phyloP scores from a whole-genome alignment of 371 early-diverging fungal species.

The Capillidium rhysosporum region DNA sequence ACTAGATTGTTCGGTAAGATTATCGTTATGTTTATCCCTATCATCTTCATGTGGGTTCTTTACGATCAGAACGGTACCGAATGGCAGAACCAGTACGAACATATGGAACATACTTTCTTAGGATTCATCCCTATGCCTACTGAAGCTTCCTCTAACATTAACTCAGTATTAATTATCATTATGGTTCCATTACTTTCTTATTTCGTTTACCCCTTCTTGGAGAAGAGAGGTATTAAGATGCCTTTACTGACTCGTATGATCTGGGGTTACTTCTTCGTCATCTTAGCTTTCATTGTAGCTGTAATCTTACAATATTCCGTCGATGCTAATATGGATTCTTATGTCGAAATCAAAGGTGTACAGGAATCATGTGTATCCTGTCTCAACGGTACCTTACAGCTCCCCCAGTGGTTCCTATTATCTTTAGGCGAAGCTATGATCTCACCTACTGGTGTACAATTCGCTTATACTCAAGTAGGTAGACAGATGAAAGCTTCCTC shows the following conservation, averaged over 20 bases:
- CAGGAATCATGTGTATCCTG: constrained; percentile 7
- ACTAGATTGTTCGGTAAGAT: constrained; percentile 8
- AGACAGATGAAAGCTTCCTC: constrained; percentile 9
- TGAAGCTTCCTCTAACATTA: not conserved
- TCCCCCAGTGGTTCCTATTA: constrained; percentile 32
- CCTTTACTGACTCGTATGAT: not conserved
- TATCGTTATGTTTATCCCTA: constrained; percentile 17
- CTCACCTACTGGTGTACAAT: constrained; percentile 32
- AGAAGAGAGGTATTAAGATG: not conserved
- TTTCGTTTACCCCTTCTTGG: constrained; percentile 4
- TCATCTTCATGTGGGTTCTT: constrained; percentile 30
- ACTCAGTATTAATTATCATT: not conserved
- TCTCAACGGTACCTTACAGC: constrained; percentile 15
- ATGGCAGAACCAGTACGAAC: constrained; percentile 9
- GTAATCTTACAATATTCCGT: not conserved
- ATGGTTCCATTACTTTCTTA: not conserved
- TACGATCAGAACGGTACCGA: constrained; percentile 29
- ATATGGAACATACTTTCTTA: constrained; percentile 15
- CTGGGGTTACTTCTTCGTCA: not conserved
- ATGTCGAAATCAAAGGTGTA: not conserved
- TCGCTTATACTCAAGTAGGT: constrained; percentile 10
- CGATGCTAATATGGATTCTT: not conserved
- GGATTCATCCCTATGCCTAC: constrained; percentile 7
- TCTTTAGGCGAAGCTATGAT: constrained; percentile 33
- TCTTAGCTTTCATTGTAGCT: constrained; percentile 1